Base-by-base conservation (phyloP, 2,329 filamentous ascomycete species). In the Exophiala xenobiotica region DNA sequence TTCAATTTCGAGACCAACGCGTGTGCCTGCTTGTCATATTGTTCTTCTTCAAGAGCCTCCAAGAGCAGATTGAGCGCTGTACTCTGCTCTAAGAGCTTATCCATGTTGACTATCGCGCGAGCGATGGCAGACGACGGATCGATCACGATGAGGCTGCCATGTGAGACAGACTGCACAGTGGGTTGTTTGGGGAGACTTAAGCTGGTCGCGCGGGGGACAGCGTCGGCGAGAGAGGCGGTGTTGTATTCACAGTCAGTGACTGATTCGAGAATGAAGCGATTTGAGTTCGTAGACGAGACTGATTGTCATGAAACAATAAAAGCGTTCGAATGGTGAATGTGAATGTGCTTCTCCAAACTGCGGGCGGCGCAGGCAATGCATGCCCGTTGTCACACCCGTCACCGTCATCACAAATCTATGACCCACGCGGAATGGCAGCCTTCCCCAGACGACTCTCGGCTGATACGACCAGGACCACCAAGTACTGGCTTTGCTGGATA, bases 11-110 rank as follows among this genome's bases (percentile, higher is more conserved):
- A 31, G 16, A 57, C 33, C n/a, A 58, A 18, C n/a, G 49, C 44
- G 26, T 46, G 40, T 11, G 51, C 56, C 26, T 66, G 67, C 24
- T 67, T 66, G 53, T 78, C 73, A 61, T 77, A 78, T 47, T 67
- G 64, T 14, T 51, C 49, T 46, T 58, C 56, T 37, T 58, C 54
- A 35, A 46, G 51, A 8, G 33, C 24, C 14, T 58, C 42, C 3
- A 60, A 49, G 1, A 40, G 41, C 18, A 43, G 46, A 22, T 51
- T 49, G 16, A 61, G 47, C 26, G 46, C 44, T 12, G 48, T 16
- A 22, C 48, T 54, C 12, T 57, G 53, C 35, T 51, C 53, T 11
- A 59, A 14, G 46, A 56, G 41, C 46, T 42, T 56, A 24, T 59
- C 57, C 57, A 59, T 54, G 46, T 9, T 40, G 20, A 9, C 37